A percentile compares a stretch with the other conserved stretches of the same genome.
These are phyloP conservation scores for Penicillium sp. DNA, from an alignment of 2,329 filamentous ascomycete genomes.

Conservation along the genomic window DNA sequence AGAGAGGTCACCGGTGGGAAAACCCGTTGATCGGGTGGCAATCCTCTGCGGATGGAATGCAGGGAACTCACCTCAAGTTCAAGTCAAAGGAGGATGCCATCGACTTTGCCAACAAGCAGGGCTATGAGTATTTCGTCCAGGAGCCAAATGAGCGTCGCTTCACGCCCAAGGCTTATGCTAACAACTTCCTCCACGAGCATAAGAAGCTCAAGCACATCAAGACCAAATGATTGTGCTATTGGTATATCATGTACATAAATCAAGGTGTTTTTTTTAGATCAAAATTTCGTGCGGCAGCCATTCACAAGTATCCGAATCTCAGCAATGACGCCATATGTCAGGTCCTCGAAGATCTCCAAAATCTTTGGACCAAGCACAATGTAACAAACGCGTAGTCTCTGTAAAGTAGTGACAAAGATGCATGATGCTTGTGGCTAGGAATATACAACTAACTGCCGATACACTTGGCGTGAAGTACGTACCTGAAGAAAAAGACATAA, in stretches of 20 bases:
- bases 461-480: too few species aligned
- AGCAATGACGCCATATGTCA: too few species aligned
- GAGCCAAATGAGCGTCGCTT: conserved; percentile 87
- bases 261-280: conserved; percentile 18
- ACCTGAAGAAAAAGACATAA: too few species aligned
- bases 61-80: conserved; percentile 87
- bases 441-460: too few species aligned
- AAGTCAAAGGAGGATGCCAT: conserved; percentile 92
- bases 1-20: conserved; percentile 95
- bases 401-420: too few species aligned
- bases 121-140: conserved; percentile 98
- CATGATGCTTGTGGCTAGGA: too few species aligned
- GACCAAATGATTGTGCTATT: conserved; percentile 58
- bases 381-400: too few species aligned
- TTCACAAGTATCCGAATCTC: background rate
- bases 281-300: background rate
- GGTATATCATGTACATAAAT: conserved; percentile 38
- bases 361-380: too few species aligned
- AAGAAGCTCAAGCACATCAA: conserved; percentile 82
- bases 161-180: conserved; percentile 87
- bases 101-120: conserved; percentile 93
- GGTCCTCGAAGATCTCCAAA: too few species aligned
- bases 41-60: conserved; percentile 89
- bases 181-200: conserved; percentile 83
- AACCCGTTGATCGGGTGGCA: conserved; percentile 99